Base-by-base conservation (phyloP, 2,329 filamentous ascomycete genomes). In the Periconia sp. region DNA sequence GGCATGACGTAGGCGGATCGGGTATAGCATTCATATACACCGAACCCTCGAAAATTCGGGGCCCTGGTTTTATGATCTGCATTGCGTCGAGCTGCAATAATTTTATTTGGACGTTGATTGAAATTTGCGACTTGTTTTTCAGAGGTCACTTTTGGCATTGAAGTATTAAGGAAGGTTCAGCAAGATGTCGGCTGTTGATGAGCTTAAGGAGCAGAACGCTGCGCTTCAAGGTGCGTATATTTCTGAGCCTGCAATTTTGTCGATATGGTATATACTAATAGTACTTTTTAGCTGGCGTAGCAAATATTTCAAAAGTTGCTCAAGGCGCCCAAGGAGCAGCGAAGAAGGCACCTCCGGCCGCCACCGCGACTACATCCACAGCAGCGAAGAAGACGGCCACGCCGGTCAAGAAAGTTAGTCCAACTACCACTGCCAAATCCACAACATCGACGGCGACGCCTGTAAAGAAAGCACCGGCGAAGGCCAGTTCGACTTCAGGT, bases 201-300 rank as follows among this genome's bases (percentile, higher is more conserved):
- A 71, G 9, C 53, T 73, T 34, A 73, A 73, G 59, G 62, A 72
- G 54, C 71, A 73, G 52, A 71, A 71, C 42, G 65, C 61, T 46
- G 66, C 65, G 15, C 62, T 74, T 24, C 65, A 73, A 61, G 63
- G 72, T 73, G 56, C 43, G 68, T 50, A n/a, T n/a, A n/a, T 30
- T 18, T 25, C 4, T 11, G 23, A 12, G 8, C 15, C 26, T 4
- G 11, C 16, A n/a, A 17, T n/a, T 26, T 5, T 10, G 5, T 4
- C 18, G 36, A 25, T 7, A 13, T 6, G 5, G 28, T 40, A 19
- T 30, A 45, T 36, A 18, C 45, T 54, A 24, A 56, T 23, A 18
- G 11, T 7, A 18, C 21, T 19, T 6, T 35, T 3, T 28, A 70
- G 65, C 61, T 28, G 61, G 62, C 39, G 48, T 68, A 40, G 56